Percentiles rank a stretch among this genome's conserved stretches.
Evolutionary conservation across 805 yeast species (phyloP).

Genomic region (Ogataea corticis): DNA sequence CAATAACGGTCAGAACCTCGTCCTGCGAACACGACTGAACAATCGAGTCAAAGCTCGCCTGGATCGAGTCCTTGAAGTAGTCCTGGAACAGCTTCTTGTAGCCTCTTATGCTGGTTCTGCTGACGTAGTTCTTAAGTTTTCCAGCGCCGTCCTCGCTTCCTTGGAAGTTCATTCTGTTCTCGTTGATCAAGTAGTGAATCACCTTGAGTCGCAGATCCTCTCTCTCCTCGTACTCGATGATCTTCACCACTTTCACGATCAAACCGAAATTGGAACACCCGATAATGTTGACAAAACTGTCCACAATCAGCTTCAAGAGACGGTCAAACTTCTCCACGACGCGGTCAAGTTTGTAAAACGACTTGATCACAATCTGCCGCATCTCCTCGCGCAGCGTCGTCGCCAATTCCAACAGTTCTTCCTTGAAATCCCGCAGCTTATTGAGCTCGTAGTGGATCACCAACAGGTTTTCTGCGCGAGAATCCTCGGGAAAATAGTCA

Average conservation of each 20-base stretch:
- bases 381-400: conserved; percentile 54
- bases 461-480: conserved; percentile 56
- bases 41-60: conserved; percentile 68
- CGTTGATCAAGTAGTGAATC: conserved; percentile 10
- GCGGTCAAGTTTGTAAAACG: conserved; percentile 49
- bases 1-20: conserved; percentile 62
- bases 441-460: conserved; percentile 70
- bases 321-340: conserved; percentile 61
- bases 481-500: conserved; percentile 37
- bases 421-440: conserved; percentile 74
- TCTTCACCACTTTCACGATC: conserved; percentile 69
- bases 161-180: conserved; percentile 13
- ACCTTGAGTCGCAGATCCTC: conserved; percentile 62
- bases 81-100: conserved; percentile 63
- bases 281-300: conserved; percentile 62
- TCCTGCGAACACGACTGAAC: conserved; percentile 49
- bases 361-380: conserved; percentile 59
- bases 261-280: conserved; percentile 67
- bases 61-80: conserved; percentile 58
- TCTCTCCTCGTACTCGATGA: conserved; percentile 76
- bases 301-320: conserved; percentile 63
- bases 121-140: conserved; percentile 37
- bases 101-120: conserved; percentile 51
- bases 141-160: conserved; percentile 11
- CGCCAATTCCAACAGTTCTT: conserved; percentile 64